These are phyloP conservation scores for Colletotrichum paranaense DNA, from an alignment of 2,329 filamentous ascomycete species.

Conservation along the genomic window DNA sequence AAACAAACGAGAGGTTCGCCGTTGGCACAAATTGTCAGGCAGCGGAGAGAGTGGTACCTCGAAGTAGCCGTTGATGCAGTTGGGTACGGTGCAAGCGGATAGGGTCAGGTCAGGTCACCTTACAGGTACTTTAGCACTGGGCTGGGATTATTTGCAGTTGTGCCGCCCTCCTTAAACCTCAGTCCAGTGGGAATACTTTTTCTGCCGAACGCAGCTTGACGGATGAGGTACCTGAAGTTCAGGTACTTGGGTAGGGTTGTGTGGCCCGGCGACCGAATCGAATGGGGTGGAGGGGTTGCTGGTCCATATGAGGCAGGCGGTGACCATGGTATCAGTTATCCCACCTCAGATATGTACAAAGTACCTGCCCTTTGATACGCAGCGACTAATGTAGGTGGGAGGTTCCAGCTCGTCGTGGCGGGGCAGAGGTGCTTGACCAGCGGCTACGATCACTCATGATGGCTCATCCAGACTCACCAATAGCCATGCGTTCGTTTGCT, in stretches of 20 bases:
- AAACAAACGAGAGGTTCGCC: background rate
- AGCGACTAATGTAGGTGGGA: too few relatives aligned
- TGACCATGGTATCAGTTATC: background rate
- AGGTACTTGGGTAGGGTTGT: constrained; percentile 12
- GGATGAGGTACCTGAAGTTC: background rate
- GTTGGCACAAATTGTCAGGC: constrained; percentile 15
- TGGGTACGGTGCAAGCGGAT: background rate
- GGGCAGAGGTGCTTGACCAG: background rate
- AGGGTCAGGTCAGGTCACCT: background rate
- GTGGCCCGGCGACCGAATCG: constrained; percentile 6
- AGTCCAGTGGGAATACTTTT: background rate
- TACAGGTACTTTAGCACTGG: background rate
- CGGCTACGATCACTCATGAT: background rate
- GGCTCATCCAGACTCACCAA: background rate
- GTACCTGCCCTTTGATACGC: background rate
- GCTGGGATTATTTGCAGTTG: background rate
- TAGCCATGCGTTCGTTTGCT: background rate
- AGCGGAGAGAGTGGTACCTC: background rate
- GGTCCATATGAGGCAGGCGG: constrained; percentile 6
- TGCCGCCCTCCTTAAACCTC: background rate
- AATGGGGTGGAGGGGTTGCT: constrained; percentile 13
- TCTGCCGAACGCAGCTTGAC: background rate
- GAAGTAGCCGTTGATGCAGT: background rate
- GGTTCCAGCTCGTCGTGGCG: background rate
- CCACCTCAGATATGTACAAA: background rate